Percentiles rank a stretch among this genome's conserved stretches.
These are phyloP conservation scores for Kodamaea jinghongensis DNA, from an alignment of 805 yeast species.

Conservation along the genomic window DNA sequence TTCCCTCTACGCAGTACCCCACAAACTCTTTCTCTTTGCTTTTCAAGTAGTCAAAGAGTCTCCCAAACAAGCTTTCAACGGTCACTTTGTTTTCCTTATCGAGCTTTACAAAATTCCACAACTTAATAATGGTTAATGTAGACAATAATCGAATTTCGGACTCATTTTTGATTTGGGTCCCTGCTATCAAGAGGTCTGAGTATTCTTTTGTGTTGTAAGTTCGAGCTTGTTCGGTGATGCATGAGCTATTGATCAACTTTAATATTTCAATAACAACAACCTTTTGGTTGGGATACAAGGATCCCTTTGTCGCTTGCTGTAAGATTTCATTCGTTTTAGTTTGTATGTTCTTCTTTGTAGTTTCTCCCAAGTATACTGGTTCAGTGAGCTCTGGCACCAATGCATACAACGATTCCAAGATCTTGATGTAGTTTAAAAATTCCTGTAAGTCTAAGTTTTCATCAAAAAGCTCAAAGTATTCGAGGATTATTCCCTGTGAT, in stretches of 20 bases:
- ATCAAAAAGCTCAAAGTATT: conserved; percentile 21
- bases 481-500: conserved; percentile 17
- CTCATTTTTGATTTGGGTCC: conserved; percentile 19
- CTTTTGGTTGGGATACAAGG: conserved; percentile 3
- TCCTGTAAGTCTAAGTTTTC: conserved; percentile 6
- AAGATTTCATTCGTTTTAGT: conserved; percentile 12
- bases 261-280: conserved; percentile 12
- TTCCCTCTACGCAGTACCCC: conserved; percentile 37
- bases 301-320: background rate
- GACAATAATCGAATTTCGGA: conserved; percentile 32
- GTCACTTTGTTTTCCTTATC: conserved; percentile 5
- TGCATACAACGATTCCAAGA: conserved; percentile 27
- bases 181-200: conserved; percentile 37
- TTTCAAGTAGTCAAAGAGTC: conserved; percentile 2
- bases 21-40: conserved; percentile 5
- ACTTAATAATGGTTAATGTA: conserved; percentile 49
- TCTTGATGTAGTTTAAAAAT: conserved; percentile 21
- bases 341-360: conserved; percentile 16
- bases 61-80: conserved; percentile 5
- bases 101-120: conserved; percentile 51
- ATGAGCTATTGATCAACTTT: conserved; percentile 32
- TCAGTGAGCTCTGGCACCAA: conserved; percentile 22
- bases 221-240: conserved; percentile 52
- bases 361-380: conserved; percentile 20
- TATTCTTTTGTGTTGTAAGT: conserved; percentile 46